Base-by-base conservation (phyloP, 495 filamentous ascomycete genomes). In the Extremus antarcticus region DNA sequence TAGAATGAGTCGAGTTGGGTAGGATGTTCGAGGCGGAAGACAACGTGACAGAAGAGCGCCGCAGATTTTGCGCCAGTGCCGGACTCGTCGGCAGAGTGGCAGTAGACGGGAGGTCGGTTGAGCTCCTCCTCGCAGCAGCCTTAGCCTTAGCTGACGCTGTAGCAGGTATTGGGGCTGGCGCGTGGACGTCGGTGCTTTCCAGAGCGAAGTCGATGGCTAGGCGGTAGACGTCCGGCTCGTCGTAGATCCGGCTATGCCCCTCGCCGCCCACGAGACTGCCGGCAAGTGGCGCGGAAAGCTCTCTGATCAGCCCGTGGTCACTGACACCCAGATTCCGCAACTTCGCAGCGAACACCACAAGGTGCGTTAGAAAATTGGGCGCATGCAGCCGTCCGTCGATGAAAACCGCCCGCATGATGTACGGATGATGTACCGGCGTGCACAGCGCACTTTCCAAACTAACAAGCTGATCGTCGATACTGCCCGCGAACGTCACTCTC, bases 401-500 rank as follows among this genome's bases (percentile, higher is more conserved):
- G 65, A 97, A 98, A 4, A 91, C 91, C 25, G 90, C 87, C 22
- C 92, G 81, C 65, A 85, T 91, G 39, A 98, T 90, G 61, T 95
- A 90, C 2, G 92, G 92, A 65, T 98, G 92, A 32, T 80, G 79
- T 3, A 87, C 80, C 3, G 83, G 83, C 1, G 87, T 79, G 62
- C 94, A 94, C 1, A 88, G 82, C 0, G 90, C 88, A 16, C 90
- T 95, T 76, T 95, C 90, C 50, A 95, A 68, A 15, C 89, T 91
- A 25, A 98, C 90, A 13, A 98, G 74, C 69, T 98, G 92, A 69
- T 98, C 92, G 66, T 98, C 92, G 51, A 97, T 92, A 65, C 89
- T 94, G 32, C 91, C 91, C 59, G 92, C 73, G 67, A 86, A 90
- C 1, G 87, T 82, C 49, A 96, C 79, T 39, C 88, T 83, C 15